Percentiles rank a stretch among this genome's conserved stretches.
Conservation (phyloP, 2,329 filamentous ascomycete genomes). For the Colletotrichum echinochloae region DNA sequence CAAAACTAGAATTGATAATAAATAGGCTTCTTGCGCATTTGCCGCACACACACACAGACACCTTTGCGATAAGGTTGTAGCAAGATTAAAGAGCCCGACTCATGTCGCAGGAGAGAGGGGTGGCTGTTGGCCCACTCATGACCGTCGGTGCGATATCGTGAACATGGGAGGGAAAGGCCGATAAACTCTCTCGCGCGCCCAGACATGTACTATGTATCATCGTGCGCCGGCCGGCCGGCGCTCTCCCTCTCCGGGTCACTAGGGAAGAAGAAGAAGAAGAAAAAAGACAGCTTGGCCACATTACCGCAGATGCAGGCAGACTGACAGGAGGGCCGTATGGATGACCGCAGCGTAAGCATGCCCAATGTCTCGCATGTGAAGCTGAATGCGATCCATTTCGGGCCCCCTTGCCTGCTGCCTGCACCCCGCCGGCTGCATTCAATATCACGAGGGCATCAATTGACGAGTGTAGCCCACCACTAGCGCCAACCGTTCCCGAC, state of each 20-base stretch:
- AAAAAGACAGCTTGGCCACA: neutral
- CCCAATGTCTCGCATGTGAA: constrained; percentile 38
- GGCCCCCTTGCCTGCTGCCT: neutral
- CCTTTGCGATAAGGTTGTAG: constrained; percentile 1
- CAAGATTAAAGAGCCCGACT: constrained; percentile 1
- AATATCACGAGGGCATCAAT: constrained; percentile 31
- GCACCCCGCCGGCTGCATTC: constrained; percentile 29
- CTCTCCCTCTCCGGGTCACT: neutral
- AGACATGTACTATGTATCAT: neutral
- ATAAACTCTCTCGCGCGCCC: constrained; percentile 1
- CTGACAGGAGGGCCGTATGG: neutral
- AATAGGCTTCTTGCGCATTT: neutral
- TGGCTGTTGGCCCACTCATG: neutral
- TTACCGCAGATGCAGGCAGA: neutral
- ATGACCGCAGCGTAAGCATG: constrained; percentile 2
- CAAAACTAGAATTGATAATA: neutral
- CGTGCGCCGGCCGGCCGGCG: too few relatives aligned
- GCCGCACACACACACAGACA: neutral
- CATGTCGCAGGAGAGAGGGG: neutral
- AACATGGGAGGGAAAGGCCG: neutral
- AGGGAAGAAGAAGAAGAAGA: neutral
- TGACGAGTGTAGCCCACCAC: neutral
- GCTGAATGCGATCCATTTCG: constrained; percentile 30
- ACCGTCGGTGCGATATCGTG: neutral
- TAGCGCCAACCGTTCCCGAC: constrained; percentile 33